Evolutionary conservation across 2,329 filamentous ascomycete species (phyloP).

Genomic region (Dothiorella sarmentorum): DNA sequence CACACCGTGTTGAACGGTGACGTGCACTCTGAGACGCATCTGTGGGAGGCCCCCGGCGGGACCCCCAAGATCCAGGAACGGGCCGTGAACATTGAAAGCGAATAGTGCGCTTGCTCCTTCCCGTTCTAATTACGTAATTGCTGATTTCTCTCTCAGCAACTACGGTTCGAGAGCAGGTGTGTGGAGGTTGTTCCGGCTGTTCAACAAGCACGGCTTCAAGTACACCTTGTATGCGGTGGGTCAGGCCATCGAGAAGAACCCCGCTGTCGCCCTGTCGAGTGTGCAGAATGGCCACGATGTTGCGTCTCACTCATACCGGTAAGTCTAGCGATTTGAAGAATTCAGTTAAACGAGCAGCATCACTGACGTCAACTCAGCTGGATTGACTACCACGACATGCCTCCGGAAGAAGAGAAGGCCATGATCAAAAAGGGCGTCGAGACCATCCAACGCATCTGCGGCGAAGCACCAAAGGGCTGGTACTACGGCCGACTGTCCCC

Average conservation of each 20-base stretch:
- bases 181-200: conserved; percentile 50
- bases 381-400: conserved; percentile 50
- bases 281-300: conserved; percentile 52
- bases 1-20: conserved; percentile 34
- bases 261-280: conserved; percentile 46
- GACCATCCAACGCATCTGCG: conserved; percentile 42
- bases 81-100: conserved; percentile 46
- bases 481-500: conserved; percentile 49
- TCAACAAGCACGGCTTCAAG: conserved; percentile 49
- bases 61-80: conserved; percentile 41
- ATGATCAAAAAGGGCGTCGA: conserved; percentile 46
- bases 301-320: conserved; percentile 38
- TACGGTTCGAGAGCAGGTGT: conserved; percentile 50
- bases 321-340: background rate
- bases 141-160: conserved; percentile 29
- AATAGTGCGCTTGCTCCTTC: conserved; percentile 34
- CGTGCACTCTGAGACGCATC: conserved; percentile 29
- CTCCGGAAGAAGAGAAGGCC: conserved; percentile 46
- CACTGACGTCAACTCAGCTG: conserved; percentile 32
- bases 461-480: conserved; percentile 48
- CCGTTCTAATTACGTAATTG: background rate
- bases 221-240: conserved; percentile 52
- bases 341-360: background rate
- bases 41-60: conserved; percentile 32
- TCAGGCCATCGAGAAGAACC: conserved; percentile 48